A percentile compares a stretch with the other conserved stretches of the same genome.
phyloP scores from a whole-genome alignment of 768 basidiomycete species.

The Lentinus brumalis region DNA sequence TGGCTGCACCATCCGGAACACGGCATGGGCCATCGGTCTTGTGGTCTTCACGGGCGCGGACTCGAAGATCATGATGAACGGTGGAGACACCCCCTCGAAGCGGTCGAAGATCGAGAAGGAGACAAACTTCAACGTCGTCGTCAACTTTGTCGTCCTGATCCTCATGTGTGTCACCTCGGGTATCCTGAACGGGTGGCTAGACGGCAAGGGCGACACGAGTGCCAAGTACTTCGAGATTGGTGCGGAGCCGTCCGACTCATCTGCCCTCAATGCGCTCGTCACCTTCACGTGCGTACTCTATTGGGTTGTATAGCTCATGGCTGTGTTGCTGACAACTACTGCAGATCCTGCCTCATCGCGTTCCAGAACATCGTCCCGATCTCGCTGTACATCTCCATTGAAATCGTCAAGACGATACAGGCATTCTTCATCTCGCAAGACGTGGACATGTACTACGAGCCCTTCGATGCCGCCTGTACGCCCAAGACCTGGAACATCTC shows the following conservation, averaged over 20 bases:
- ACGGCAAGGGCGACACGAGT: slow-evolving; percentile 62
- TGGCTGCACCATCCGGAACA: slow-evolving; percentile 89
- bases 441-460: slow-evolving; percentile 92
- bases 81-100: slow-evolving; percentile 94
- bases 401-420: slow-evolving; percentile 97
- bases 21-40: slow-evolving; percentile 90
- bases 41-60: slow-evolving; percentile 93
- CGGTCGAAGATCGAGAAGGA: slow-evolving; percentile 97
- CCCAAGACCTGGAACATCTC: slow-evolving; percentile 99
- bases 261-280: slow-evolving; percentile 74
- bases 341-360: slow-evolving; percentile 87
- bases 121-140: slow-evolving; percentile 96
- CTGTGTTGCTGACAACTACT: background rate
- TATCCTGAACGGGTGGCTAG: slow-evolving; percentile 74
- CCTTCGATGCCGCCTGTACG: slow-evolving; percentile 84
- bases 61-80: slow-evolving; percentile 91
- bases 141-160: slow-evolving; percentile 84
- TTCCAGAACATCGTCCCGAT: slow-evolving; percentile 98
- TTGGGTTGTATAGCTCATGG: background rate
- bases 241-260: slow-evolving; percentile 59
- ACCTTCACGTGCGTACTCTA: slow-evolving; percentile 81
- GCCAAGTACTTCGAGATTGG: slow-evolving; percentile 70
- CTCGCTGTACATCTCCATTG: slow-evolving; percentile 95
- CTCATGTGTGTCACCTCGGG: slow-evolving; percentile 77
- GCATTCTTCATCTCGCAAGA: slow-evolving; percentile 97